Conservation (phyloP, 2,329 filamentous ascomycete genomes). For the Dichotomopilus funicola region DNA sequence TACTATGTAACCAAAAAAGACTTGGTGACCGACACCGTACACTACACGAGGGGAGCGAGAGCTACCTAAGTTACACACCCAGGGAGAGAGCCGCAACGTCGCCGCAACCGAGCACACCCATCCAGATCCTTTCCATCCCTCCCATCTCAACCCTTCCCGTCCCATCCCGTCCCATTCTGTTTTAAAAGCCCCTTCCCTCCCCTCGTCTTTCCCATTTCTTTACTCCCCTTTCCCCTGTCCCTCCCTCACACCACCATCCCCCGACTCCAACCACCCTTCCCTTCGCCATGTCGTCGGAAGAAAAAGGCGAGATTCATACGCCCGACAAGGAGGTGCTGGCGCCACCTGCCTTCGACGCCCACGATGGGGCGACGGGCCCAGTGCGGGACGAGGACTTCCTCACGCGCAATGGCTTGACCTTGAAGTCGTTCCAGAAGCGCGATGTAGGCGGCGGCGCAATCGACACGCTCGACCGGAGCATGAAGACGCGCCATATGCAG, state of each 20-base stretch:
- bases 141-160: not conserved
- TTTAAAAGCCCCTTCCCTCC: not conserved
- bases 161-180: not conserved
- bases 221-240: not conserved
- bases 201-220: not conserved
- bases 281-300: conserved; percentile 21
- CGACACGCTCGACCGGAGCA: conserved; percentile 30
- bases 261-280: too few relatives aligned
- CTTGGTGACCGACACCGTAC: not conserved
- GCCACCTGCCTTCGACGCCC: conserved; percentile 14
- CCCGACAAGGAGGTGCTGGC: conserved; percentile 17
- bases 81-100: conserved; percentile 4
- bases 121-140: not conserved
- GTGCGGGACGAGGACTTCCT: conserved; percentile 27
- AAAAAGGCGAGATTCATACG: conserved; percentile 16
- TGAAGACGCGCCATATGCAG: conserved; percentile 53
- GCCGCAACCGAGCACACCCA: not conserved
- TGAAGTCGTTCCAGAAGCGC: conserved; percentile 38
- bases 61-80: too few relatives aligned
- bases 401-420: conserved; percentile 37
- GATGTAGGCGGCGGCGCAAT: conserved; percentile 21
- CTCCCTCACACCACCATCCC: not conserved
- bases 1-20: not conserved
- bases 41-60: too few relatives aligned
- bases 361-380: not conserved